phyloP scores from a whole-genome alignment of 140 eudicot species.

The Ambrosia hybrid region DNA sequence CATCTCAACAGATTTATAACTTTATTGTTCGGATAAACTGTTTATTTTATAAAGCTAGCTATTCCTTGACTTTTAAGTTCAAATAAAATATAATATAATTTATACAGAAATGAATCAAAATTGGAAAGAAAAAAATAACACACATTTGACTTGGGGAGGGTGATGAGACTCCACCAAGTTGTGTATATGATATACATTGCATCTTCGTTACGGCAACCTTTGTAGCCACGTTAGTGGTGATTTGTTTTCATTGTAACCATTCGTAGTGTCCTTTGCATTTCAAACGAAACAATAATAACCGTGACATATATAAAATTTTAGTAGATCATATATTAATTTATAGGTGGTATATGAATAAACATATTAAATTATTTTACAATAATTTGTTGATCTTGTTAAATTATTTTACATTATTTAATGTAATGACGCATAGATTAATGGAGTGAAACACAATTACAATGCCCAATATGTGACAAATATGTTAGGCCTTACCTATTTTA shows the following conservation, averaged over 20 bases:
- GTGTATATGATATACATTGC: slow-evolving; percentile 5
- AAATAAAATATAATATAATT: background rate
- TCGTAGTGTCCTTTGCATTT: slow-evolving; percentile 13
- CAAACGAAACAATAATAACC: slow-evolving; percentile 3
- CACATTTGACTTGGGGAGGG: slow-evolving; percentile 7
- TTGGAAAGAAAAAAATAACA: background rate
- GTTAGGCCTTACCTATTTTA: too few species aligned
- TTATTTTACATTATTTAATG: too few species aligned
- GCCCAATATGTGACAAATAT: too few species aligned
- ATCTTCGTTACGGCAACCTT: slow-evolving; percentile 19
- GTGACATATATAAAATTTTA: background rate
- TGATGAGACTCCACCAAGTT: slow-evolving; percentile 26
- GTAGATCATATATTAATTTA: background rate
- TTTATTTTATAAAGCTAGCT: background rate
- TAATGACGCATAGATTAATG: too few species aligned
- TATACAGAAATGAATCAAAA: background rate
- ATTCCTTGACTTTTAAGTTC: background rate
- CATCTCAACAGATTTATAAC: background rate
- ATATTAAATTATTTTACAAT: too few species aligned
- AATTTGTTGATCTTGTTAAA: too few species aligned
- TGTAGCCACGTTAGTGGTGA: slow-evolving; percentile 16
- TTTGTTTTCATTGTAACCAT: slow-evolving; percentile 5
- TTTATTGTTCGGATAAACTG: background rate
- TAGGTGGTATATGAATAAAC: too few species aligned
- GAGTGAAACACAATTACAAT: too few species aligned